These are phyloP conservation scores for Leccinum subgranulosum DNA, from an alignment of 768 basidiomycete genomes.

Conservation along the genomic window DNA sequence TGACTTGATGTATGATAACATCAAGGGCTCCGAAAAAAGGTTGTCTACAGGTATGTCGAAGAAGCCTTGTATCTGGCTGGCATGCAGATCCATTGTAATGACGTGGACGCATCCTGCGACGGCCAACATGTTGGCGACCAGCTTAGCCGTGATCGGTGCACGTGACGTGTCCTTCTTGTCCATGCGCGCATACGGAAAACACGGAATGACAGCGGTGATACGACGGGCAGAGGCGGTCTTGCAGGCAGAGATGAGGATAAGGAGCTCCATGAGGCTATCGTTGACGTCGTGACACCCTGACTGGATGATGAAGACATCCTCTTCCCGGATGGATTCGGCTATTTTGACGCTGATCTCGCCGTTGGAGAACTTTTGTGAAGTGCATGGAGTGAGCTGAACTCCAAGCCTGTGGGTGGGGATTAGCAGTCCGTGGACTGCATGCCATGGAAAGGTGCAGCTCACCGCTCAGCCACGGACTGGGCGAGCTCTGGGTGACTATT, in stretches of 20 bases:
- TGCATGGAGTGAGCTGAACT: slow-evolving; percentile 80
- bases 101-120: slow-evolving; percentile 98
- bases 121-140: slow-evolving; percentile 96
- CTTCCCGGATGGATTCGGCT: slow-evolving; percentile 91
- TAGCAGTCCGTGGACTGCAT: slow-evolving; percentile 46
- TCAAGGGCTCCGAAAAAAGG: slow-evolving; percentile 92
- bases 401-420: slow-evolving; percentile 70
- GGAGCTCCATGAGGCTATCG: slow-evolving; percentile 97
- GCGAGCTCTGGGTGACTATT: slow-evolving; percentile 99
- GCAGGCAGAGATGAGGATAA: slow-evolving; percentile 97
- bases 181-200: slow-evolving; percentile 95
- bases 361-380: slow-evolving; percentile 88
- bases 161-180: slow-evolving; percentile 98
- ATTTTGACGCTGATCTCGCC: slow-evolving; percentile 97
- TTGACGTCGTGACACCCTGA: slow-evolving; percentile 87
- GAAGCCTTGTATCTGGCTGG: slow-evolving; percentile 97
- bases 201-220: slow-evolving; percentile 97
- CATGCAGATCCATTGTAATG: slow-evolving; percentile 99
- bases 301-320: slow-evolving; percentile 99
- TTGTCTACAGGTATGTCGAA: slow-evolving; percentile 99
- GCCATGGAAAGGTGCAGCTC: slow-evolving; percentile 54
- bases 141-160: slow-evolving; percentile 96
- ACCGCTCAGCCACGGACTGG: slow-evolving; percentile 93
- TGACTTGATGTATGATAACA: slow-evolving; percentile 90
- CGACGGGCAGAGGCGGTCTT: slow-evolving; percentile 93